Conservation (phyloP, 441 rosid species). For the Manihot esculenta region DNA sequence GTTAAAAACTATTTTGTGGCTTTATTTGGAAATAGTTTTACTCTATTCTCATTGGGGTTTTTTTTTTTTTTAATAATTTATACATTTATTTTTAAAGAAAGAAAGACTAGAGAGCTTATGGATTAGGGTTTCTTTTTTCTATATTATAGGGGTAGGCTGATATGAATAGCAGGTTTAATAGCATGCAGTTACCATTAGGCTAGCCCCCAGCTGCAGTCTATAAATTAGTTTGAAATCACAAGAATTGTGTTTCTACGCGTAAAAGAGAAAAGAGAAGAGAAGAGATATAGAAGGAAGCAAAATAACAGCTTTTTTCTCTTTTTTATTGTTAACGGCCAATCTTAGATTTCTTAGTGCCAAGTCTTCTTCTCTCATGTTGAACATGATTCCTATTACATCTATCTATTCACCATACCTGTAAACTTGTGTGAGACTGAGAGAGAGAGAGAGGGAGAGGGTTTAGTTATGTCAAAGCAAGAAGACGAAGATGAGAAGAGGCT, state of each 20-base stretch:
- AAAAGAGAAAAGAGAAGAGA: conserved; percentile 11
- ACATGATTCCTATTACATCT: conserved; percentile 16
- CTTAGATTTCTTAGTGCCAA: no score
- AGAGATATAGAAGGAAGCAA: background rate
- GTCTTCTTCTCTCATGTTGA: conserved; percentile 18
- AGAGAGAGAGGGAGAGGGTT: background rate
- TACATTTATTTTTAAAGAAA: no score
- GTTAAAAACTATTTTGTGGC: conserved; percentile 5
- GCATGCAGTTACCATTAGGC: no score
- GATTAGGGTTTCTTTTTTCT: no score
- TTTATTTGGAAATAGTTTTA: conserved; percentile 17
- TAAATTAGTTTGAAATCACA: conserved; percentile 29
- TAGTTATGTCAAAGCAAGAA: conserved; percentile 32
- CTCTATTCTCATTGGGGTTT: background rate
- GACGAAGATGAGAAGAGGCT: conserved; percentile 43
- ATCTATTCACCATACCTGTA: background rate
- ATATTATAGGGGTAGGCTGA: no score
- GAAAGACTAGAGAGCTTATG: no score
- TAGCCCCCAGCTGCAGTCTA: no score
- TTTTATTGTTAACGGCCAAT: no score
- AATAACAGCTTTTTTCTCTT: conserved; percentile 19
- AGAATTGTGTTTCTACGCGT: conserved; percentile 32
- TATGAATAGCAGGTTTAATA: no score
- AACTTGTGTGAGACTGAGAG: background rate
- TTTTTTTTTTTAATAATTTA: background rate